A percentile compares a stretch with the other conserved stretches of the same genome.
phyloP scores from a whole-genome alignment of 768 basidiomycete species.

The Hebeloma cylindrosporum region DNA sequence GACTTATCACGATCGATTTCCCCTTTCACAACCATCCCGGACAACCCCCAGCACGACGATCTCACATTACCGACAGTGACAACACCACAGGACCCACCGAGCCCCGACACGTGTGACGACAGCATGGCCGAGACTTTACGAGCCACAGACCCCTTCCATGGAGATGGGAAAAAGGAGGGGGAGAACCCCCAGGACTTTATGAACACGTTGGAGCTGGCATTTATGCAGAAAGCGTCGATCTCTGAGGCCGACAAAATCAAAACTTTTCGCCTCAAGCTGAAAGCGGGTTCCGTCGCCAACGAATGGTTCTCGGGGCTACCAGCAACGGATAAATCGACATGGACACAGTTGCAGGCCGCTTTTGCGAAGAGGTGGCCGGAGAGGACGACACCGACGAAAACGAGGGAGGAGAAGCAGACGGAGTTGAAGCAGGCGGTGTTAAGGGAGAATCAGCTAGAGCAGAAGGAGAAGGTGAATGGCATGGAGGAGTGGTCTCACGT shows the following conservation, averaged over 20 bases:
- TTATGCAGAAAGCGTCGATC: constrained; percentile 3
- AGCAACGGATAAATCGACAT: constrained; percentile 8
- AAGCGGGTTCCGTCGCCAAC: constrained; percentile 8
- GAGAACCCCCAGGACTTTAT: constrained; percentile 23
- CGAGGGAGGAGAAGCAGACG: constrained; percentile 10
- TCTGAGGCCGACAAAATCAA: constrained; percentile 12
- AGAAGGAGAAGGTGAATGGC: constrained; percentile 14
- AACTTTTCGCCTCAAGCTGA: constrained; percentile 11
- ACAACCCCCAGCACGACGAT: too few relatives aligned
- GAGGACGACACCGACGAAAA: constrained; percentile 11
- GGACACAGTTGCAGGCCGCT: constrained; percentile 7
- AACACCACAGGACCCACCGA: too few relatives aligned
- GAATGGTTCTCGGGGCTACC: constrained; percentile 17
- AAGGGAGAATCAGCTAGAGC: constrained; percentile 16
- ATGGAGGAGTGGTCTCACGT: constrained; percentile 22
- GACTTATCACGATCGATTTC: too few relatives aligned
- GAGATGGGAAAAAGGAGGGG: background rate
- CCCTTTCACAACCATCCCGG: too few relatives aligned
- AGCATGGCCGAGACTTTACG: background rate
- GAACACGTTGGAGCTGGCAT: constrained; percentile 12
- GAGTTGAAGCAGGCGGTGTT: constrained; percentile 10
- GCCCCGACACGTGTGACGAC: background rate
- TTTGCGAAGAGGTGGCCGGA: constrained; percentile 22
- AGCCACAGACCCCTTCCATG: background rate
- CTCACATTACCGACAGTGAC: too few relatives aligned